phyloP scores from a whole-genome alignment of 2,329 filamentous ascomycete genomes.

The Microcyclospora tardicrescens region DNA sequence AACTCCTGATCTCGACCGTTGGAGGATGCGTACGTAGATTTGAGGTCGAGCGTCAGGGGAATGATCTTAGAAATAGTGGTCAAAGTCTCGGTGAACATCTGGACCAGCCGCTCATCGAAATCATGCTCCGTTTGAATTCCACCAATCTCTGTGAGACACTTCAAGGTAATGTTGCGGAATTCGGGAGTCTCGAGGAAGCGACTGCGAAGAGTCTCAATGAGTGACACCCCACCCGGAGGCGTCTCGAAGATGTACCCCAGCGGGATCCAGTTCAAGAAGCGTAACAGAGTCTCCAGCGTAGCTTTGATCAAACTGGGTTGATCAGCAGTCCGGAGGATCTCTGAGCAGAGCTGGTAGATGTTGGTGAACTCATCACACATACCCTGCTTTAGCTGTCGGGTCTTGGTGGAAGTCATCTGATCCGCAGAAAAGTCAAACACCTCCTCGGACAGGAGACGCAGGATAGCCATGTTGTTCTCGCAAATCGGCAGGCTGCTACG shows the following conservation, averaged over 20 bases:
- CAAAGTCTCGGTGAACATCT: conserved; percentile 96
- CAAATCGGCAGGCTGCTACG: conserved; percentile 93
- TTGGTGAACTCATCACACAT: conserved; percentile 99
- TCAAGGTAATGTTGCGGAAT: conserved; percentile 91
- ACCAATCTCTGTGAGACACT: conserved; percentile 94
- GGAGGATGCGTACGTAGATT: conserved; percentile 79
- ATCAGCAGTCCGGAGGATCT: conserved; percentile 81
- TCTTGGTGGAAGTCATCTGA: conserved; percentile 98
- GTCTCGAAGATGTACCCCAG: conserved; percentile 98
- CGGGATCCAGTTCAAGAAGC: conserved; percentile 98
- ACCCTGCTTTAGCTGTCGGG: conserved; percentile 88
- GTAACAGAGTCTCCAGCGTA: conserved; percentile 88
- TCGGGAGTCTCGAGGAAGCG: conserved; percentile 87
- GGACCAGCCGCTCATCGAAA: conserved; percentile 89
- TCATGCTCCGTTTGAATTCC: conserved; percentile 74
- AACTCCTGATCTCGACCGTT: conserved; percentile 94
- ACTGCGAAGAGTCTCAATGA: conserved; percentile 87
- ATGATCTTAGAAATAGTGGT: conserved; percentile 90
- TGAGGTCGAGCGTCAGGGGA: conserved; percentile 77
- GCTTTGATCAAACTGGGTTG: conserved; percentile 84
- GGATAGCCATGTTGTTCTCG: conserved; percentile 99
- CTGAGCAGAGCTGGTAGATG: conserved; percentile 94
- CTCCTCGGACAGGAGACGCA: conserved; percentile 89
- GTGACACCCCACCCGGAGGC: conserved; percentile 41
- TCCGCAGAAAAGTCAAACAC: conserved; percentile 98